A percentile compares a stretch with the other conserved stretches of the same genome.
phyloP scores from a whole-genome alignment of 306 rosid species.

The Dalbergia cultrata region DNA sequence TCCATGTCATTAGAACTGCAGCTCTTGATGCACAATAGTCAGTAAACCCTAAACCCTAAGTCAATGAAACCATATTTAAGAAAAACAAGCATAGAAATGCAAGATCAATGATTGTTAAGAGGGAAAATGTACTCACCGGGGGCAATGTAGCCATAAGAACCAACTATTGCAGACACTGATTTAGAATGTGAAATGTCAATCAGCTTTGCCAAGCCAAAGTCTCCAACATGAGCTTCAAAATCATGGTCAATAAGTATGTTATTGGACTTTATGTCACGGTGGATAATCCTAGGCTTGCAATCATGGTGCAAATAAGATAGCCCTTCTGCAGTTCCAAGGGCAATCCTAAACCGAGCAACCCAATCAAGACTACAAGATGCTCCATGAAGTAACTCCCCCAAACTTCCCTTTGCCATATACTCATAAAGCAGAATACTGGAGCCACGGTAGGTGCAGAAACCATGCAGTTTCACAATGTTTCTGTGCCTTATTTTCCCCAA shows the following conservation, averaged over 20 bases:
- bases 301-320: conserved; percentile 81
- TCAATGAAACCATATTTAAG: not conserved
- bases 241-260: conserved; percentile 72
- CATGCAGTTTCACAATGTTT: conserved; percentile 80
- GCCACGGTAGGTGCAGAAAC: conserved; percentile 71
- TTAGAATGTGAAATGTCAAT: conserved; percentile 76
- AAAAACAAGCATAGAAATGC: not conserved
- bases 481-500: conserved; percentile 80
- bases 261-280: conserved; percentile 80
- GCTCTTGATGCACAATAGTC: not conserved
- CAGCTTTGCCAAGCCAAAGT: conserved; percentile 82
- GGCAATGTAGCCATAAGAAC: conserved; percentile 88
- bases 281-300: conserved; percentile 81
- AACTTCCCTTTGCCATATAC: conserved; percentile 80
- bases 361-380: conserved; percentile 63
- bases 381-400: conserved; percentile 77
- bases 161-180: conserved; percentile 84
- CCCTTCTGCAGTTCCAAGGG: conserved; percentile 87
- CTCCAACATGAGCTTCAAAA: conserved; percentile 87
- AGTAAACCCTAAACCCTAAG: too few species aligned
- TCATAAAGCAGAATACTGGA: conserved; percentile 74
- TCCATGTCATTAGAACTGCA: not conserved
- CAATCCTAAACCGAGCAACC: conserved; percentile 68
- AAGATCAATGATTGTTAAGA: not conserved
- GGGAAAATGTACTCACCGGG: conserved; percentile 63